Evolutionary conservation across 2,329 filamentous ascomycete genomes (phyloP), one percentile per base, ranked within the genome.

Genomic region (Colletotrichum coccodes): DNA sequence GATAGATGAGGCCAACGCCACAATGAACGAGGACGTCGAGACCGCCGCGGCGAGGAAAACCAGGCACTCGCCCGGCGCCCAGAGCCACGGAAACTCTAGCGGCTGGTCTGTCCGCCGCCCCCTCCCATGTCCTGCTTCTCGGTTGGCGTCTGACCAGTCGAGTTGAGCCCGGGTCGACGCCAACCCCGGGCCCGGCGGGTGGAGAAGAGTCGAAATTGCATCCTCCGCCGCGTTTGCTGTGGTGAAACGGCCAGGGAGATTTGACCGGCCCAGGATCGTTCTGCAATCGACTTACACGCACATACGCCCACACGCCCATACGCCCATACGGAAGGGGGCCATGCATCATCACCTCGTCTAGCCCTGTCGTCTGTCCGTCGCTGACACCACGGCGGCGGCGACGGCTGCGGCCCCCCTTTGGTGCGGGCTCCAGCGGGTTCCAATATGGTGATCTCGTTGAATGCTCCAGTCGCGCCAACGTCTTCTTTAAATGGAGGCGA

Each of bases 181-280:
- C 47, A 61, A 54, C 60, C 60, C 60, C 38, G 65, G 53, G 60
- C 38, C 46, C 30, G 40, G 42, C 9, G 44, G 60, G 61, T 65
- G 65, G 65, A 42, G 65, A 54, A 60, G 18, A 32, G 47, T 32
- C 54, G 65, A 68, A 68, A 65, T 68, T 68, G 65, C 65, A 21
- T 49, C 65, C 61, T 68, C 65, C 46, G 54, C 61, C 61, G 49
- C 46, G 47, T 68, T 60, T 54, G 60, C 56, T n/a, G 61, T 68
- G 61, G 62, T 68, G 65, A 68, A 68, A 68, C 61, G 62, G 61
- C 47, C 47, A 68, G 54, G 65, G 54, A 68, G 65, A 68, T 65
- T 68, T 64, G 65, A 65, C 54, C 65, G 56, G 65, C 32, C 65
- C 54, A 50, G 52, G 64, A 53, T 57, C 52, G 60, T 57, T 44